Evolutionary conservation across 2,329 filamentous ascomycete genomes (phyloP).

Genomic region (Dichotomopilus funicola): DNA sequence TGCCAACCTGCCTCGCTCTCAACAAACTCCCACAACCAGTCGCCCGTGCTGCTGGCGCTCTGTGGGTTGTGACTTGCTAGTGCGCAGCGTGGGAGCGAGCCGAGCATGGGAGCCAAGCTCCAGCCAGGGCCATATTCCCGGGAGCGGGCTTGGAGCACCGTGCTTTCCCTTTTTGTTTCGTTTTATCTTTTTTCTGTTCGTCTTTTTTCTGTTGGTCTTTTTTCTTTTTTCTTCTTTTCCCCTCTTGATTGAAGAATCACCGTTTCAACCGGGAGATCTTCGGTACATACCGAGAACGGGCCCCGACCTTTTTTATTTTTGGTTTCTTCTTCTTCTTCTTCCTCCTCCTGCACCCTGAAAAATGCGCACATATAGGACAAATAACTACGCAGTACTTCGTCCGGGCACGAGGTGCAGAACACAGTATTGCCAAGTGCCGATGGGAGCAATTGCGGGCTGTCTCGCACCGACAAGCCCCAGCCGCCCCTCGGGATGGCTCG

Average conservation of each 20-base stretch:
- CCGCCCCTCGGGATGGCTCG: conserved; percentile 3
- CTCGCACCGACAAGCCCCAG: conserved; percentile 1
- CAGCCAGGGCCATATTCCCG: conserved; percentile 3
- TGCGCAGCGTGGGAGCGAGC: conserved; percentile 1
- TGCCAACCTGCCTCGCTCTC: not conserved
- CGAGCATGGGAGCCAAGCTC: conserved; percentile 6
- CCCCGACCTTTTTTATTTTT: too few relatives aligned
- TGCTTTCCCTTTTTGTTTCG: not conserved
- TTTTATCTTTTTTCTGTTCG: too few relatives aligned
- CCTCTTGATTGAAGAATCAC: too few relatives aligned
- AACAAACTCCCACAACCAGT: not conserved
- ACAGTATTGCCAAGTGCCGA: conserved; percentile 3
- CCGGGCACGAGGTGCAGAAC: not conserved
- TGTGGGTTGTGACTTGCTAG: not conserved
- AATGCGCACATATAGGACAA: too few relatives aligned
- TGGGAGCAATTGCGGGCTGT: not conserved
- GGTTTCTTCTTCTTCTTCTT: too few relatives aligned
- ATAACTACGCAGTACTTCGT: too few relatives aligned
- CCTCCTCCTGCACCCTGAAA: too few relatives aligned
- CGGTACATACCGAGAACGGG: too few relatives aligned
- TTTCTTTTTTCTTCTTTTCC: too few relatives aligned
- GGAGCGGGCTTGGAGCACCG: conserved; percentile 12
- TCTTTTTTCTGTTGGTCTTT: too few relatives aligned
- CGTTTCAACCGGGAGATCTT: too few relatives aligned
- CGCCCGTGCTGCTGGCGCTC: not conserved